These are phyloP conservation scores for Pisolithus tinctorius DNA, from an alignment of 768 basidiomycete genomes.

Conservation along the genomic window DNA sequence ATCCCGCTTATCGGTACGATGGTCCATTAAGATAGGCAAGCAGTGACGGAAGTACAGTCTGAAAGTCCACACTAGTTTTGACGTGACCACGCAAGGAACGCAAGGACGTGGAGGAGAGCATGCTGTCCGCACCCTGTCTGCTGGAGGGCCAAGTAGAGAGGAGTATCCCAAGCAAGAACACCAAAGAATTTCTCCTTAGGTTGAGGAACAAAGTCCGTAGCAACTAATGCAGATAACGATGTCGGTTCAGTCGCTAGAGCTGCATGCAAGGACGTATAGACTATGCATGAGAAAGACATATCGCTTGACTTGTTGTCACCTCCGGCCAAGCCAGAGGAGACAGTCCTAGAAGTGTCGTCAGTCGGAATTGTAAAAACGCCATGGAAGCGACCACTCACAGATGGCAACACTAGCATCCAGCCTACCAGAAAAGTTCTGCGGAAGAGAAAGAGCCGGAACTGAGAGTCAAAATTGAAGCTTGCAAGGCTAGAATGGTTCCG, in stretches of 20 bases:
- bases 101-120: constrained; percentile 68
- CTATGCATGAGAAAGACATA: constrained; percentile 58
- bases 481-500: constrained; percentile 49
- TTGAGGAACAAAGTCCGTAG: constrained; percentile 60
- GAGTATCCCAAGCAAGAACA: constrained; percentile 71
- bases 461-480: constrained; percentile 47
- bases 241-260: constrained; percentile 37
- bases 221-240: constrained; percentile 45
- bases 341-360: constrained; percentile 8
- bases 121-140: constrained; percentile 37
- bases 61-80: constrained; percentile 63
- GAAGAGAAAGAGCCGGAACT: constrained; percentile 41
- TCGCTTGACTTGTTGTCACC: constrained; percentile 22
- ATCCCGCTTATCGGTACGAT: constrained; percentile 21
- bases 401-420: constrained; percentile 41
- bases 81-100: constrained; percentile 80
- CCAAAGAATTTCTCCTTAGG: constrained; percentile 62
- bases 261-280: constrained; percentile 64
- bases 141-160: constrained; percentile 38
- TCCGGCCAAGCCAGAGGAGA: constrained; percentile 9
- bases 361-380: not conserved
- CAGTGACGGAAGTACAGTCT: constrained; percentile 67
- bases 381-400: constrained; percentile 24
- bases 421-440: constrained; percentile 31
- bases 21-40: constrained; percentile 49